Evolutionary conservation across 805 yeast genomes (phyloP), one percentile per base, ranked within the genome.

Genomic region (Cyberlindnera nakhonratchasimensis): DNA sequence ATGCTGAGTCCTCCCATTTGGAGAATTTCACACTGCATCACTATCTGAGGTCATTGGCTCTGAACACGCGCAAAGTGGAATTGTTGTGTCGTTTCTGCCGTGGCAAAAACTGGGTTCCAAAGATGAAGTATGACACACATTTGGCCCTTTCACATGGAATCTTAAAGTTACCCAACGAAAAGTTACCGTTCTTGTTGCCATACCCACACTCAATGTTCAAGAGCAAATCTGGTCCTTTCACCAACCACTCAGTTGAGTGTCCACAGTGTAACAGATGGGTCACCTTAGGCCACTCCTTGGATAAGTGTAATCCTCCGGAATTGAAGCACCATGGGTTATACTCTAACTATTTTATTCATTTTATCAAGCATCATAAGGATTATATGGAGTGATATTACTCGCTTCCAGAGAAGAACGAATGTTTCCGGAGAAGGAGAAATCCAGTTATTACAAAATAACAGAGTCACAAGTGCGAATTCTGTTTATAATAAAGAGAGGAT

Each of bases 91-190:
- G 59, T 6, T 42, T 55, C n/a, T 57, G 62, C 34, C 47, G 54
- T 18, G 62, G 62, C 3, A 37, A 44, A 20, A 51, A 55, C 31
- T 55, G 62, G 62, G 24, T 55, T 6, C 23, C 32, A 4, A 54
- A 47, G 32, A 1, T 5, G 3, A 25, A 45, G 2, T 50, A 45
- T 29, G 31, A 40, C 3, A 40, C 45, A 4, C 62, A 57, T 45
- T 38, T 56, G 28, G 48, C 53, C 13, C 40, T 55, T 16, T 49
- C 57, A 1, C 62, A 57, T 47, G 62, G 62, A n/a, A 40, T 57
- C 14, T 37, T 49, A 8, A 36, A 31, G 8, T 40, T 22, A 11
- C 46, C 42, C 17, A 37, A 12, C 29, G 39, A 19, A 6, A 32
- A 22, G 10, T 14, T 24, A 2, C 38, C 47, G 6, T 25, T 30